Conservation (phyloP, 1,284 basidiomycete genomes). For the Sanghuangporus sanghuang region DNA sequence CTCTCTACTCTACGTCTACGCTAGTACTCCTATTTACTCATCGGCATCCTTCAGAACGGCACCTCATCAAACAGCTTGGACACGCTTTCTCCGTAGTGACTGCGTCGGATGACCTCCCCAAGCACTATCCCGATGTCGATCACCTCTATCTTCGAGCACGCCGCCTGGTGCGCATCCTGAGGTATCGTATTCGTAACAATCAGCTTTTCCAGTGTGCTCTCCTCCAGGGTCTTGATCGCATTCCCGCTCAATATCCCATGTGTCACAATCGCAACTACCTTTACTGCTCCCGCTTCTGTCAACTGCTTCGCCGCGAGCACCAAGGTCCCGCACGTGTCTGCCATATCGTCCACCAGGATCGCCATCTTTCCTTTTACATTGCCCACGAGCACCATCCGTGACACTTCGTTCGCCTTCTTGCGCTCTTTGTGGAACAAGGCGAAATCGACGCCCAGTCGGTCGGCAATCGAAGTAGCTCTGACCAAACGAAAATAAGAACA, state of each 20-base stretch:
- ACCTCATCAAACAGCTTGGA: constrained; percentile 82
- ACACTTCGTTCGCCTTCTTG: constrained; percentile 99
- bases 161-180: constrained; percentile 72
- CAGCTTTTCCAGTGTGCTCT: constrained; percentile 85
- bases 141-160: constrained; percentile 88
- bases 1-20: no score
- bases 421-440: constrained; percentile 99
- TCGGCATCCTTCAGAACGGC: constrained; percentile 50
- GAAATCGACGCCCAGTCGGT: constrained; percentile 95
- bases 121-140: constrained; percentile 95
- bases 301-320: constrained; percentile 90
- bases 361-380: constrained; percentile 91
- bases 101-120: constrained; percentile 94
- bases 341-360: constrained; percentile 99
- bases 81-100: constrained; percentile 82
- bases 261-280: constrained; percentile 92
- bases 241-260: constrained; percentile 95
- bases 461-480: constrained; percentile 96
- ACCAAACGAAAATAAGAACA: not conserved
- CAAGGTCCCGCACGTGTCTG: constrained; percentile 97
- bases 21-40: not conserved
- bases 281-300: constrained; percentile 83
- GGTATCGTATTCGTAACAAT: constrained; percentile 99
- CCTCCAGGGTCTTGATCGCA: constrained; percentile 69
- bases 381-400: constrained; percentile 97